Evolutionary conservation across 768 basidiomycete genomes (phyloP), one percentile per base, ranked within the genome.

Genomic region (Tylopilus sp.): DNA sequence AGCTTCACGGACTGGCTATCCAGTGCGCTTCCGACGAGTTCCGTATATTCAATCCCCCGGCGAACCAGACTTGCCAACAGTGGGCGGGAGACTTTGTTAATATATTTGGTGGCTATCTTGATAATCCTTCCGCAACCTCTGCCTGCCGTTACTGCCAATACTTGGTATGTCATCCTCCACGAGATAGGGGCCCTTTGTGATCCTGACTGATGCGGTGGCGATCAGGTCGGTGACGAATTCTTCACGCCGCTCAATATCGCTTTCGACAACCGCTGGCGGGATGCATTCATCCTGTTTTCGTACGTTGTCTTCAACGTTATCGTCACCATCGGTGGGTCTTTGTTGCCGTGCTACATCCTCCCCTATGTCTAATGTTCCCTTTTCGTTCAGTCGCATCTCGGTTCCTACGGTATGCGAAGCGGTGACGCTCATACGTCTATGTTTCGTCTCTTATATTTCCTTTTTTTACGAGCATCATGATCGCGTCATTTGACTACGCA

Each of bases 91-190:
- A 80, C 10, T 95, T 91, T 66, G 79, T 86, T 12, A 53, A 54
- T 1, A 65, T 61, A 0, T 75, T 79, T 44, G 87, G 88, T 0
- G 92, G 92, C 0, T 93, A 93, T 67, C 69, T 95, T 15, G 75
- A 83, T 50, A 83, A 93, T 58, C 75, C 78, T 0, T 71, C 75
- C 48, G 88, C 78, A 11, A 85, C 81, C 0, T 48, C 64, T 2
- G 63, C 68, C 6, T 95, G 93, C 66, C 75, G 78, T 15, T 94
- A 91, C 66, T 94, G 92, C 60, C 79, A 82, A 59, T 90, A 79
- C 62, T 48, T 57, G 51, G 74, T 75, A 20, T 53, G 68, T 69
- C 10, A 12, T 18, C 6, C 22, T 35, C 30, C 21, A 20, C 20
- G 31, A 8, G 23, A 47, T 4, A 1, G 17, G 25, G 17, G 7